Evolutionary conservation across 192 early-diverging fungal genomes (phyloP).

Genomic region (Ambispora gerdemannii): DNA sequence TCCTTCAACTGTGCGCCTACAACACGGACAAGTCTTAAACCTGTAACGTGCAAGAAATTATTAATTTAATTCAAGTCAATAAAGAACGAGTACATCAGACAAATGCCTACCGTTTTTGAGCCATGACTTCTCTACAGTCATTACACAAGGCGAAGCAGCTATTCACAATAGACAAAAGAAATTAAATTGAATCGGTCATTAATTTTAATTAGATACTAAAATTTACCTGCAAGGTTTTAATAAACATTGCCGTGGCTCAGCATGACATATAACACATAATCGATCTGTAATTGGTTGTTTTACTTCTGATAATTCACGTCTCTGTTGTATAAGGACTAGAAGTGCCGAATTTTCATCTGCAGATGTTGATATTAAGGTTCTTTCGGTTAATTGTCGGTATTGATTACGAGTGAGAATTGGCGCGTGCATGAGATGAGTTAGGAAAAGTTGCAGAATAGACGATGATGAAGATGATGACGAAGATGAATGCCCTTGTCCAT

Average conservation of each 20-base stretch:
- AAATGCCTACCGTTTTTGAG: slow-evolving; percentile 4
- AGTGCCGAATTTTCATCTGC: slow-evolving; percentile 9
- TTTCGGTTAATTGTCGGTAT: slow-evolving; percentile 22
- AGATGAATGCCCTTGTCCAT: not conserved
- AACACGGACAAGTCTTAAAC: slow-evolving; percentile 25
- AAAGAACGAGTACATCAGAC: not conserved
- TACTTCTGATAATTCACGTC: not conserved
- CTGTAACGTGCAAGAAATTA: not conserved
- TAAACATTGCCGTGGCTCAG: slow-evolving; percentile 26
- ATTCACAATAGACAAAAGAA: not conserved
- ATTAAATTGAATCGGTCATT: not conserved
- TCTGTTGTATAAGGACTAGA: slow-evolving; percentile 15
- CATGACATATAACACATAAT: slow-evolving; percentile 28
- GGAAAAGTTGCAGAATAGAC: slow-evolving; percentile 19
- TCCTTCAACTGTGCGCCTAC: slow-evolving; percentile 22
- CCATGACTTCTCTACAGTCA: slow-evolving; percentile 22
- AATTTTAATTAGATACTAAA: not conserved
- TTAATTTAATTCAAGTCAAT: not conserved
- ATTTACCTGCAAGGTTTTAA: slow-evolving; percentile 28
- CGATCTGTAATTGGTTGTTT: slow-evolving; percentile 27
- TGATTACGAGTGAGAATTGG: slow-evolving; percentile 22
- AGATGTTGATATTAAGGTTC: not conserved
- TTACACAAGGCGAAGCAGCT: not conserved
- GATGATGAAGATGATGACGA: not conserved
- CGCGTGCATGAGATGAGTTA: slow-evolving; percentile 26